phyloP scores from a whole-genome alignment of 768 basidiomycete genomes.

The Boletus rubropictus region DNA sequence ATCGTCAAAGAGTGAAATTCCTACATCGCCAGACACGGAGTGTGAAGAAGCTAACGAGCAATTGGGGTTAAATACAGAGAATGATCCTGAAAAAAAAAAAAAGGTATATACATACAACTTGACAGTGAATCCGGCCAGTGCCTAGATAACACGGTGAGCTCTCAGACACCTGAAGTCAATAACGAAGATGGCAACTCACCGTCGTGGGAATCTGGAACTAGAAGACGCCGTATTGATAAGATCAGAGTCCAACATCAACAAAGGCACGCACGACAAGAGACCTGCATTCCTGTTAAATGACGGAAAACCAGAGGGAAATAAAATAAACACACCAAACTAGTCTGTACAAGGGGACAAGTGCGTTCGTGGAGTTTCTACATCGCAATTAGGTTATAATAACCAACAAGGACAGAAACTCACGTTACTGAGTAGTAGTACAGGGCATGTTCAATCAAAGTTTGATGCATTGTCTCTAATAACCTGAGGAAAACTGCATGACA shows the following conservation, averaged over 20 bases:
- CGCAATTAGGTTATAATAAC: conserved; percentile 3
- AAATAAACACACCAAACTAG: conserved; percentile 40
- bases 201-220: conserved; percentile 43
- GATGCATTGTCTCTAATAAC: conserved; percentile 43
- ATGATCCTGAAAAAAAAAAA: not conserved
- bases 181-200: conserved; percentile 16
- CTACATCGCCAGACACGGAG: conserved; percentile 61
- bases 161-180: conserved; percentile 2
- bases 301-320: not conserved
- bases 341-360: conserved; percentile 32
- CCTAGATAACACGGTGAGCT: conserved; percentile 27
- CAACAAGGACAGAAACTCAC: conserved; percentile 32
- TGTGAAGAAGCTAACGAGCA: conserved; percentile 41
- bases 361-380: conserved; percentile 38
- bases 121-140: conserved; percentile 49
- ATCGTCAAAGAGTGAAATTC: conserved; percentile 8
- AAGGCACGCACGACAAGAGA: conserved; percentile 41
- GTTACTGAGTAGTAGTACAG: conserved; percentile 51
- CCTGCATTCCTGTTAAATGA: conserved; percentile 32
- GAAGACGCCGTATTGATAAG: not conserved
- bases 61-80: not conserved
- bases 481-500: conserved; percentile 25
- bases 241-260: conserved; percentile 4
- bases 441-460: conserved; percentile 45
- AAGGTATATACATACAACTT: conserved; percentile 39